Percentiles rank a stretch among this genome's conserved stretches.
These are phyloP conservation scores for Gaeumannomyces tritici DNA, from an alignment of 2,329 filamentous ascomycete species.

Conservation along the genomic window DNA sequence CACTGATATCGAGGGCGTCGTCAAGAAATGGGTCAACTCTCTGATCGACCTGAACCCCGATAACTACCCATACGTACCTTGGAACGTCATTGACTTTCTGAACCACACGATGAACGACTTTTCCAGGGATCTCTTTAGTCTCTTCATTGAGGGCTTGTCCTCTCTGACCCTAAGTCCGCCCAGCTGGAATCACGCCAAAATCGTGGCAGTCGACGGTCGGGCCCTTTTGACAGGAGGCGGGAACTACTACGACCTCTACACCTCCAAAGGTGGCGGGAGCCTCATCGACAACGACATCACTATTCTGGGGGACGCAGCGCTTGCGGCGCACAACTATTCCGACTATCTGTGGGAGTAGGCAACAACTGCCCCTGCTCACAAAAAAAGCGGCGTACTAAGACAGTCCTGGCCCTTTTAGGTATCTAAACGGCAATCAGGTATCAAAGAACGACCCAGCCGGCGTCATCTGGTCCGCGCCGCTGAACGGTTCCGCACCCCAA, in stretches of 20 bases:
- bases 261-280: background rate
- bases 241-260: constrained; percentile 2
- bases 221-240: background rate
- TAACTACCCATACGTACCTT: too few species aligned
- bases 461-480: background rate
- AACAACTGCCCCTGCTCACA: background rate
- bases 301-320: background rate
- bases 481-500: background rate
- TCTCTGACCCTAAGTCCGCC: background rate
- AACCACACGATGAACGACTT: background rate
- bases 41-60: background rate
- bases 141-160: background rate
- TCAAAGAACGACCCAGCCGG: background rate
- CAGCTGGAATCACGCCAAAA: constrained; percentile 2
- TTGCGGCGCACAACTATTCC: background rate
- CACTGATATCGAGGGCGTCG: background rate
- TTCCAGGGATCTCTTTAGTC: background rate
- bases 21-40: background rate
- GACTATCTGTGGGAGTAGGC: constrained; percentile 2
- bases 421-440: background rate
- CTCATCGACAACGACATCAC: constrained; percentile 2
- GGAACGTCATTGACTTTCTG: too few species aligned
- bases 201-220: constrained; percentile 1
- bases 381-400: too few species aligned
- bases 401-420: too few species aligned